Evolutionary conservation across 164 flowering plant genomes (phyloP), one percentile per base, ranked within the genome.

Genomic region (Umbellularia californica): DNA sequence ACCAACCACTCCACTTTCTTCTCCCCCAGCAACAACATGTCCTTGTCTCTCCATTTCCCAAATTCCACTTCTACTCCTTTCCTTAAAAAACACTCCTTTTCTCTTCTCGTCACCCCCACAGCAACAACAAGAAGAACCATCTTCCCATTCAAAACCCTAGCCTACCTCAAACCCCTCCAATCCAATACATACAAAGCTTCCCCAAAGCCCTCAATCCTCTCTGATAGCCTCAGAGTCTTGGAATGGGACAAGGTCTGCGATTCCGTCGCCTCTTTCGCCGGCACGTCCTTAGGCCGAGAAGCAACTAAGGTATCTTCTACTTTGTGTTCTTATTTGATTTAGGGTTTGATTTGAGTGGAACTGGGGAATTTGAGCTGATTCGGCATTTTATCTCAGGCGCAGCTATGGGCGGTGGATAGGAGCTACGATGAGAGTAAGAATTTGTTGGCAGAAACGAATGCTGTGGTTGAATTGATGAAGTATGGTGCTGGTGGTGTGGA

Each of bases 231-330:
- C 65, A 81, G 87, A 74, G 83, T 90, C 19, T 73, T 95, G 72
- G 91, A 90, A 79, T 95, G 99, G 98, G 97, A 92, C 72, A 84
- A 90, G 81, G 82, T 95, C 76, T 91, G 94, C 79, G 88, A 93
- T 63, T 84, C 82, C 76, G 97, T 95, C 22, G 84, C 99, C 30
- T 88, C 92, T 17, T 95, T 87, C 62, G 94, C 99, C 55, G 80
- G 86, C 30, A 92, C 97, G 25, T 77, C 92, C 2, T 74, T 89
- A n/a, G 99, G 97, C 67, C 88, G 88, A 19, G 83, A 88, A 73
- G 93, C 89, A 70, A 77, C 85, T 5, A 87, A 88, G 91, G 96
- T 87, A 25, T 28, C 22, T 12, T 14, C 41, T 72, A 68, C 4
- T n/a, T 68, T 6, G 41, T 7, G 20, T 3, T 71, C n/a, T 68